Conservation (phyloP, 768 basidiomycete genomes). For the Hortiboletus flavorubellus region DNA sequence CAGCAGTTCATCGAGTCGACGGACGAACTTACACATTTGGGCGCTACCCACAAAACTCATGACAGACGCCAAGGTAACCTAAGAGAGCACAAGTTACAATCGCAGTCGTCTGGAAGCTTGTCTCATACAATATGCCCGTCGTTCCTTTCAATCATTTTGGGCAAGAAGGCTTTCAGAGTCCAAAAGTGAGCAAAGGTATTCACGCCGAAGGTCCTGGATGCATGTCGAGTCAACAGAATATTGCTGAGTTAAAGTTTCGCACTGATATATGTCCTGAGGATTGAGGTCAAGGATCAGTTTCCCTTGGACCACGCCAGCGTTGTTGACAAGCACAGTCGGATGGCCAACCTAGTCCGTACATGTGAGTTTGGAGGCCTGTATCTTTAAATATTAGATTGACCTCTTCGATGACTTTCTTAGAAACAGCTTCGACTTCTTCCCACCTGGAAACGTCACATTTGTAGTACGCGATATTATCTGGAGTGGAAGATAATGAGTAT, state of each 20-base stretch:
- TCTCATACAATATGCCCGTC: constrained; percentile 80
- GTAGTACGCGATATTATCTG: constrained; percentile 81
- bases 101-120: background rate
- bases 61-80: constrained; percentile 80
- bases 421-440: constrained; percentile 76
- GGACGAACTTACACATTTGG: constrained; percentile 61
- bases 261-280: constrained; percentile 81
- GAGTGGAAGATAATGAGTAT: constrained; percentile 3
- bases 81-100: constrained; percentile 14
- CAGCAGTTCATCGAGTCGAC: background rate
- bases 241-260: constrained; percentile 49
- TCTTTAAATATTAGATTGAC: constrained; percentile 36
- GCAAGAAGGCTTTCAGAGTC: constrained; percentile 91
- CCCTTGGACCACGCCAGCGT: constrained; percentile 92
- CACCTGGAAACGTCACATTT: constrained; percentile 90
- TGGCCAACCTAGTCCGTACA: constrained; percentile 61
- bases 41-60: constrained; percentile 68
- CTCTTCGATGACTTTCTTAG: constrained; percentile 74
- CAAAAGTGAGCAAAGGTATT: constrained; percentile 91
- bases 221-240: background rate
- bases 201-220: constrained; percentile 76
- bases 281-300: constrained; percentile 78
- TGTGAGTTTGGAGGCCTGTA: background rate
- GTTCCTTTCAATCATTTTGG: constrained; percentile 74
- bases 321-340: constrained; percentile 90